phyloP scores from a whole-genome alignment of 768 basidiomycete species.

The Mycena pura region DNA sequence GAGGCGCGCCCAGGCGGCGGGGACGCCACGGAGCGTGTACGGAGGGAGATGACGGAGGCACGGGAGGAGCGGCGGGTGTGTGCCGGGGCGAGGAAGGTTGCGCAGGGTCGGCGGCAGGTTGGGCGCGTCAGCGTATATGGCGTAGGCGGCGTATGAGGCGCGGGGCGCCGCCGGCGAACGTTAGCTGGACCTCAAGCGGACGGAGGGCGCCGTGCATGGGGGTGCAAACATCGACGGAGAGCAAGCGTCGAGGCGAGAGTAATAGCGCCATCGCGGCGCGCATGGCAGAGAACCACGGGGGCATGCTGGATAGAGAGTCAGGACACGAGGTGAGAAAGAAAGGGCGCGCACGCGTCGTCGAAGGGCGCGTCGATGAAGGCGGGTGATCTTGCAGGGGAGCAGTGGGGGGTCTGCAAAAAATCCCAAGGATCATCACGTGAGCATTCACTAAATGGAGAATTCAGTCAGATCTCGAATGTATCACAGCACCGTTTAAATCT shows the following conservation, averaged over 20 bases:
- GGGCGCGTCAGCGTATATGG: conserved; percentile 54
- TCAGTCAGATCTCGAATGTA: too few species aligned
- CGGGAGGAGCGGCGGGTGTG: conserved; percentile 43
- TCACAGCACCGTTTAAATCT: too few species aligned
- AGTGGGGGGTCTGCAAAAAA: too few species aligned
- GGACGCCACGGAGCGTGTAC: conserved; percentile 63
- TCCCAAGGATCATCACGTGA: too few species aligned
- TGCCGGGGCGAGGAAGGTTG: conserved; percentile 17
- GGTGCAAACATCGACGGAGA: conserved; percentile 63
- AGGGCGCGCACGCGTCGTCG: conserved; percentile 55
- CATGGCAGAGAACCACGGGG: conserved; percentile 52
- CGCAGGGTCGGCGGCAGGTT: conserved; percentile 45
- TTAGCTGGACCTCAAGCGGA: conserved; percentile 47
- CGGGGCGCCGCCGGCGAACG: conserved; percentile 44
- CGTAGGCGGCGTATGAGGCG: conserved; percentile 63
- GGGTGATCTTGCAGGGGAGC: too few species aligned
- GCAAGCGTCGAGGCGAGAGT: conserved; percentile 54
- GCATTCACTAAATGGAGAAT: too few species aligned
- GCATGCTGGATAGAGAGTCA: conserved; percentile 27
- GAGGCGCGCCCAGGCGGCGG: conserved; percentile 58
- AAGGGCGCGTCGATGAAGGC: too few species aligned
- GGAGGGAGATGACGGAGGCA: conserved; percentile 53
- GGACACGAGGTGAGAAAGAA: neutral
- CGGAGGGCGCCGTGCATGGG: conserved; percentile 61
- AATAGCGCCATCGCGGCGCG: conserved; percentile 49